Evolutionary conservation across 2,329 filamentous ascomycete genomes (phyloP), one percentile per base, ranked within the genome.

Genomic region (Pestalotiopsis sp.): DNA sequence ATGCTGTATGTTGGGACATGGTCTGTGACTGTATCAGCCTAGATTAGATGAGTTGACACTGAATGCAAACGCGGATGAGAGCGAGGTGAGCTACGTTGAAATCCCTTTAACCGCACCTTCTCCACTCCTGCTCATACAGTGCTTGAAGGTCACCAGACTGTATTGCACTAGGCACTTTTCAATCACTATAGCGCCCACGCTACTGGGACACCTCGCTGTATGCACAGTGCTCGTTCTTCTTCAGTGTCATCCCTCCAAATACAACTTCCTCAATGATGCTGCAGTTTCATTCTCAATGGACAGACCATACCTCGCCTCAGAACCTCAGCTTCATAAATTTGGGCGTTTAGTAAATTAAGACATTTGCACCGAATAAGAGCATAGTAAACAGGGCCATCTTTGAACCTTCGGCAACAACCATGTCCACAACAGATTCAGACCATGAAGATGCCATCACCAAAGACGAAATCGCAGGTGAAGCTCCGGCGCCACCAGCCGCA

Each of bases 381-480:
- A 24, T 35, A 26, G 13, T 59, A 20, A 59, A 17, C 26, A 26
- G 24, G 13, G 14, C 20, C 11, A 26, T 17, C 22, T 58, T 14
- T 3, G 10, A 9, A 58, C 17, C 22, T 13, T 17, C 24, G 22
- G 22, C 44, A 38, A 17, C 20, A 30, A 68, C 11, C 14, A 75
- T 76, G 75, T 63, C 75, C 10, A 48, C 69, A 2, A 65, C 65
- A 20, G 73, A 74, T 35, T 72, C 72, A 13, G 73, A 76, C 39
- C 35, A 74, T 11, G 76, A 81, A 71, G 80, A 83, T 73, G 79
- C 79, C 7, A 80, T 80, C 65, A 81, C 78, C 0, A 73, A 77
- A 65, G 79, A 82, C 60, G 82, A 83, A 69, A 81, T 82, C 56
- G 68, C 73, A 3, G 77, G 77, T 44, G 77, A 75, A 17, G 79